Base-by-base conservation (phyloP, 2,329 filamentous ascomycete genomes). In the Nemania sp. region DNA sequence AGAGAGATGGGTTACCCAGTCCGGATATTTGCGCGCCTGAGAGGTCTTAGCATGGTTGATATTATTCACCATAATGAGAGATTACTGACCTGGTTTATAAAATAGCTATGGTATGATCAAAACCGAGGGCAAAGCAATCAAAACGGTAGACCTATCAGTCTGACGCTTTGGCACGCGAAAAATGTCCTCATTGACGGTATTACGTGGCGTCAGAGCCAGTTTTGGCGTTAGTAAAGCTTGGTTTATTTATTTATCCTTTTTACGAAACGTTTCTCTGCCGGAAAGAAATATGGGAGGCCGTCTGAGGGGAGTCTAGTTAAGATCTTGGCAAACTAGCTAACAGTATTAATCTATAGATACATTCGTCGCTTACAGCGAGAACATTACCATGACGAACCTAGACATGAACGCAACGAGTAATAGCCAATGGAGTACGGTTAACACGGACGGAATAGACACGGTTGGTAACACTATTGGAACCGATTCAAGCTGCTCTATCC, bases 341-440 rank as follows among this genome's bases (percentile, higher is more conserved):
- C 49, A 8, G 22, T 26, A 2, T 8, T n/a, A 6, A 18, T 45
- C 11, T 15, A 45, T 27, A 76, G 74, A 77, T 35, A 77, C 75
- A 4, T 77, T 77, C 68, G 69, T 77, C n/a, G 82, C 82, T 20
- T 77, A 85, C 66, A 83, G 80, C 49, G 77, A 83, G 68, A 85
- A 86, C 66, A 79, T 86, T 61, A 85, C 83, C 11, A 83, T 86
- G 79, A 84, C 82, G 10, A 86, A 86, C 66, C 76, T 86, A n/a
- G 83, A 84, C 60, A 85, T 86, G 80, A 83, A 83, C 69, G 80
- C 84, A 0, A 82, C 80, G 2, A 84, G 81, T 38, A 79, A 79
- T 61, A 81, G 80, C 29, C 77, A 81, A 62, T 83, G 80, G 79
- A 79, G 73, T 43, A 83, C 83, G 1, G 80, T 84, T 15, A 86